Base-by-base conservation (phyloP, 2,329 filamentous ascomycete species). In the Diaporthe citri region DNA sequence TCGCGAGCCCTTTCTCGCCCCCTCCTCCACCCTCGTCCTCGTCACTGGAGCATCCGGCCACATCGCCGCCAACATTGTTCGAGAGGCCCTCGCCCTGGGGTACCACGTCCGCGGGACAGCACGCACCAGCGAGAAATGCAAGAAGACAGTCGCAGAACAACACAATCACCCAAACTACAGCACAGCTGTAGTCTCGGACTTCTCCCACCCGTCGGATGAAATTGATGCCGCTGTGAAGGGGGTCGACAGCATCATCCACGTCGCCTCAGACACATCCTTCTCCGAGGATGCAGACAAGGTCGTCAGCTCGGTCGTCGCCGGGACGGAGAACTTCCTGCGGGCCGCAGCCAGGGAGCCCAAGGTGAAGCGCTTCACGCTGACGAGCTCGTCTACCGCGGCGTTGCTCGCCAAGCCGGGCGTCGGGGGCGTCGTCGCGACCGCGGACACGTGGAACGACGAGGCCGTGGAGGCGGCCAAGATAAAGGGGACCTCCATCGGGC, bases 61-160 rank as follows among this genome's bases (percentile, higher is more conserved):
- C 66, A 79, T 88, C 8, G 86, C 79, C 4, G 84, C 84, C 0
- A 82, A 87, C 22, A 80, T 85, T 9, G 83, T 81, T 5, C 81
- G 85, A 57, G 81, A 86, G 62, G 78, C 86, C 15, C 81, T 87
- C 0, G 70, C 78, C 0, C 78, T 78, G 0, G 86, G 86, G 9
- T 88, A 85, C 76, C 82, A 81, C 4, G 87, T 89, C 22, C 85
- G 86, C 20, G 87, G 86, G 0, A 86, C 85, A 2, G 83, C 84
- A 20, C 85, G 87, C 0, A 77, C 60, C 4, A 43, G 36, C 20
- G 28, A 73, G n/a, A 71, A 74, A 25, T 74, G 72, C 72, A 17
- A 70, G 34, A 74, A 43, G 36, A 66, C 76, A 31, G 66, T 74
- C 51, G 46, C 57, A 1, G 73, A 77, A 1, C 70, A 79, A 0